A percentile compares a stretch with the other conserved stretches of the same genome.
These are phyloP conservation scores for Nicotiana benthamiana DNA, from an alignment of 257 asterid species.

Conservation along the genomic window DNA sequence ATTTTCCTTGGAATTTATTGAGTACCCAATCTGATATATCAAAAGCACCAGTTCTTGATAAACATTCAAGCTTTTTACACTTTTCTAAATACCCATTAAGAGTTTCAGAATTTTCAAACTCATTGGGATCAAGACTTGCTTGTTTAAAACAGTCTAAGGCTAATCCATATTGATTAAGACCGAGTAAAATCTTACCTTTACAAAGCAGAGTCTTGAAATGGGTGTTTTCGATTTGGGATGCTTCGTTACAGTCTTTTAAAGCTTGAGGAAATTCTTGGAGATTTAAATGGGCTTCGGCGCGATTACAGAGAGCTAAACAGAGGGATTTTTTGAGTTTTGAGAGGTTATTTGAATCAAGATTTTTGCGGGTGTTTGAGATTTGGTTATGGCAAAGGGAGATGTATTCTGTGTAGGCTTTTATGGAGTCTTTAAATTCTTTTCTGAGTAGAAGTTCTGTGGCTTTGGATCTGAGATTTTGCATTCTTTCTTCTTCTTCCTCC, in stretches of 20 bases:
- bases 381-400: conserved; percentile 41
- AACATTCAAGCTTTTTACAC: conserved; percentile 51
- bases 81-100: conserved; percentile 39
- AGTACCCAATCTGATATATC: conserved; percentile 78
- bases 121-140: conserved; percentile 47
- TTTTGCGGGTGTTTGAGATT: conserved; percentile 20
- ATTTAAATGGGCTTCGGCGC: conserved; percentile 67
- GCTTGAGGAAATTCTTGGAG: conserved; percentile 37
- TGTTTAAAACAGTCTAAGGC: conserved; percentile 49
- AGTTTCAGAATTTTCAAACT: conserved; percentile 32
- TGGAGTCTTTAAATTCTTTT: conserved; percentile 58
- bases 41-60: conserved; percentile 58
- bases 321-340: conserved; percentile 43
- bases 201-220: conserved; percentile 76
- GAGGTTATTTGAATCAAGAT: conserved; percentile 23
- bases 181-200: conserved; percentile 61
- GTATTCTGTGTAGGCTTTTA: conserved; percentile 43
- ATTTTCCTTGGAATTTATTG: conserved; percentile 42
- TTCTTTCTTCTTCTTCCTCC: conserved; percentile 32
- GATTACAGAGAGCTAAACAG: conserved; percentile 55
- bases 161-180: conserved; percentile 32
- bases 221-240: conserved; percentile 44
- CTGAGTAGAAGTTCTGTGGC: conserved; percentile 68
- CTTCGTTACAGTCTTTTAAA: conserved; percentile 56
- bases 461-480: conserved; percentile 63